phyloP scores from a whole-genome alignment of 441 rosid species.

The Geranium incanum region DNA sequence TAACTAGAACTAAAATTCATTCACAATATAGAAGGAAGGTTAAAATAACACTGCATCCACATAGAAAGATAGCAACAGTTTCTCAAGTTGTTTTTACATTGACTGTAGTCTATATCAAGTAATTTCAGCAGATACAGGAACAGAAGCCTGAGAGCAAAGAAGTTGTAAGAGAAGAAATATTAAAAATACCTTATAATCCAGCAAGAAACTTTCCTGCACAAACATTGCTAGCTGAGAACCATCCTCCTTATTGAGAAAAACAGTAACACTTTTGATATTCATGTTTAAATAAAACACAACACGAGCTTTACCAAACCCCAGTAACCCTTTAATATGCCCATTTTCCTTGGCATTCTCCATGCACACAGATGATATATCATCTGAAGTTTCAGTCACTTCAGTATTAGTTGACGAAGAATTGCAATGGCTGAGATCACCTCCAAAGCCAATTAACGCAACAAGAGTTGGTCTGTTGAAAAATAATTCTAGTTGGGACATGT shows the following conservation, averaged over 20 bases:
- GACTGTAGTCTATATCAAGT: constrained; percentile 1
- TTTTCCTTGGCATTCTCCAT: constrained; percentile 65
- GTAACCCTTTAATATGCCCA: constrained; percentile 72
- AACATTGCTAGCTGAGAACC: constrained; percentile 93
- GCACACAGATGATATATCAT: constrained; percentile 39
- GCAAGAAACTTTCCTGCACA: constrained; percentile 84
- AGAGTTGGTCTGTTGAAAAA: constrained; percentile 94
- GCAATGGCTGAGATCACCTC: constrained; percentile 59
- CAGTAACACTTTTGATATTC: constrained; percentile 84
- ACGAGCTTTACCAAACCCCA: constrained; percentile 94
- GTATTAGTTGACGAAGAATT: constrained; percentile 28
- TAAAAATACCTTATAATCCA: constrained; percentile 74
- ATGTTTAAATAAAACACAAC: constrained; percentile 78
- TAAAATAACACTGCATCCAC: constrained; percentile 1
- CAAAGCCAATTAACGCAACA: constrained; percentile 91
- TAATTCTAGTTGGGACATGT: constrained; percentile 93
- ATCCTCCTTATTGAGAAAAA: constrained; percentile 94
- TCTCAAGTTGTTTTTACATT: background rate
- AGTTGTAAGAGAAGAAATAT: background rate
- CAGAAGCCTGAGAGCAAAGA: constrained; percentile 18
- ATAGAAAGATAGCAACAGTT: background rate
- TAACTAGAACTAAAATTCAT: background rate
- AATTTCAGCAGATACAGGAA: constrained; percentile 12
- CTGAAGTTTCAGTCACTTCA: constrained; percentile 31
- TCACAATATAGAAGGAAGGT: background rate